Evolutionary conservation across 306 rosid genomes (phyloP), one percentile per base, ranked within the genome.

Genomic region (Begonia loranthoides): DNA sequence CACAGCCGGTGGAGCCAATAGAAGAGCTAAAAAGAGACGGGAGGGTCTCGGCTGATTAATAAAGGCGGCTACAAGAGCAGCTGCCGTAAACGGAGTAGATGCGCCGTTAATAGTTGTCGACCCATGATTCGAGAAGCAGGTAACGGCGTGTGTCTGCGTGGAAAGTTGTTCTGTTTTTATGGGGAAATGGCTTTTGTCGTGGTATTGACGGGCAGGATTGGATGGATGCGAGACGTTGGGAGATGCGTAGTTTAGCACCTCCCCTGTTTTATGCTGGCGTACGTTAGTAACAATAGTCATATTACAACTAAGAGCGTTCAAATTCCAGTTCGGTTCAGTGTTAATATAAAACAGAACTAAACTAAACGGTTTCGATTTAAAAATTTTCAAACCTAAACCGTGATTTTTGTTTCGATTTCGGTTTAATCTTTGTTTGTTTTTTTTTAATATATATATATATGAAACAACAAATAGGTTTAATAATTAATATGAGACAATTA

Each of bases 101-200:
- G 11, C 12, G 10, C 47, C 15, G 15, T 43, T 3, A n/a, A 13
- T 12, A 41, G 2, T 8, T 51, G 72, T 58, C 56, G 12, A 8
- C 0, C 1, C 2, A 4, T 9, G 6, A 65, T 64, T 60, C 64
- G 69, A 15, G 0, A 12, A 13, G 41, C 17, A 47, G 0, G 13
- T 54, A 68, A 68, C 78, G 78, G 48, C 70, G 75, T 72, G n/a
- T 43, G 47, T 43, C 47, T n/a, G 13, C 3, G 47, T 44, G 69
- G 64, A 60, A 75, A 71, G 77, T 60, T 67, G 77, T 61, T 33
- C 57, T 58, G 70, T 76, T 76, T 72, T 72, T 72, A 61, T 76
- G 66, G 75, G 67, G 65, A 76, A 71, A 51, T 61, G 78, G 81
- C 36, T 64, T 19, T 58, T 76, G 81, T 71, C 81, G 63, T 61